phyloP scores from a whole-genome alignment of 192 early-diverging fungal species.

The Entomortierella parvispora region DNA sequence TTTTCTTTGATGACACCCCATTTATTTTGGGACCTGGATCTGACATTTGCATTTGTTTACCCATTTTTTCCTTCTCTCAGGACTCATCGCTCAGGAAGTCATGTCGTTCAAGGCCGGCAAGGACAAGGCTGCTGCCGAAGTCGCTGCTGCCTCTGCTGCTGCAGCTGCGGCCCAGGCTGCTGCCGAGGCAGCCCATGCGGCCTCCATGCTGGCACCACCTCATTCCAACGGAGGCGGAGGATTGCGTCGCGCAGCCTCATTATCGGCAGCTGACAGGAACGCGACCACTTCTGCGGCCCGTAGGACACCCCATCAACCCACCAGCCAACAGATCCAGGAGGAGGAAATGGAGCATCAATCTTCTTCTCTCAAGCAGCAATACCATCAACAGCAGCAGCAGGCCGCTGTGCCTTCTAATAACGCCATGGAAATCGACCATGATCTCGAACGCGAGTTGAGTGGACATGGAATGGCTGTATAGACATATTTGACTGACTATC shows the following conservation, averaged over 20 bases:
- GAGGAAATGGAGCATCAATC: constrained; percentile 50
- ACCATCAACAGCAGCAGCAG: constrained; percentile 11
- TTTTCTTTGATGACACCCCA: neutral
- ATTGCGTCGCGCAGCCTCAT: constrained; percentile 30
- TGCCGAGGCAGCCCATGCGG: no score
- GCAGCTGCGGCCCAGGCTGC: no score
- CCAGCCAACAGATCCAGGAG: constrained; percentile 49
- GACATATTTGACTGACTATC: no score
- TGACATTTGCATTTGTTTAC: constrained; percentile 31
- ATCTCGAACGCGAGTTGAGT: constrained; percentile 63
- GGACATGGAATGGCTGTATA: constrained; percentile 24
- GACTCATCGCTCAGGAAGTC: constrained; percentile 83
- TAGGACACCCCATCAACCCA: constrained; percentile 44
- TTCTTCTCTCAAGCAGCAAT: constrained; percentile 11
- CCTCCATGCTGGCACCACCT: constrained; percentile 12
- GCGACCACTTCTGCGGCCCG: constrained; percentile 45
- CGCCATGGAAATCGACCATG: constrained; percentile 62
- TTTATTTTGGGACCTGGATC: neutral
- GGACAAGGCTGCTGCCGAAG: constrained; percentile 43
- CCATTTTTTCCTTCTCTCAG: constrained; percentile 31
- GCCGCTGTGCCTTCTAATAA: no score
- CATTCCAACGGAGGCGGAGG: constrained; percentile 9
- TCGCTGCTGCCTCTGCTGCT: no score
- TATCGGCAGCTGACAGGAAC: constrained; percentile 60
- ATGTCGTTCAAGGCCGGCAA: constrained; percentile 79